Conservation (phyloP, 208 protist species). For the Angomonas ambiguus region DNA sequence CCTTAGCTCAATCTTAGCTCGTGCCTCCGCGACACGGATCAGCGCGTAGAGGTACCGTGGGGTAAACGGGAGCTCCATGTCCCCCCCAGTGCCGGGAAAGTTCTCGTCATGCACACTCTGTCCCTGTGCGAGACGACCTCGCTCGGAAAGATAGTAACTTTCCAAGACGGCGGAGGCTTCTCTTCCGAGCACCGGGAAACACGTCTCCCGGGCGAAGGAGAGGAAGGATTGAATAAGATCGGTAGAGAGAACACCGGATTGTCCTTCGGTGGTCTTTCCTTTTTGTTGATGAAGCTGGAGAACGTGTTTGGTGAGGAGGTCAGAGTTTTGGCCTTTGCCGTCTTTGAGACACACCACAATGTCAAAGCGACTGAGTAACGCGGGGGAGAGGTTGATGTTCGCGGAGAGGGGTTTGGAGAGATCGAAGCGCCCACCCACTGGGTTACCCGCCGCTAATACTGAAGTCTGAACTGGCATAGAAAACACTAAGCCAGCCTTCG, state of each 20-base stretch:
- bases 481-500: constrained; percentile 97
- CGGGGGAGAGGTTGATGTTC: constrained; percentile 94
- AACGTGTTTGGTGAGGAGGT: constrained; percentile 92
- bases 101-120: constrained; percentile 1
- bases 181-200: constrained; percentile 49
- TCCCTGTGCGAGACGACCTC: constrained; percentile 25
- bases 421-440: constrained; percentile 93
- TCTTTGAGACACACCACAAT: constrained; percentile 93
- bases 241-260: constrained; percentile 30
- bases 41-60: constrained; percentile 95
- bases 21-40: constrained; percentile 90
- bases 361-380: constrained; percentile 98
- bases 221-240: constrained; percentile 70
- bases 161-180: constrained; percentile 60
- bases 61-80: constrained; percentile 76
- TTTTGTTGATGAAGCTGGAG: constrained; percentile 70
- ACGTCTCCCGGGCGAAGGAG: constrained; percentile 56
- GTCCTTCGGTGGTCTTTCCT: neutral
- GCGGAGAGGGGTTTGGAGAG: constrained; percentile 92
- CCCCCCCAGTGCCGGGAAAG: neutral
- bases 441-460: constrained; percentile 98
- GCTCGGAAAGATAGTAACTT: constrained; percentile 60
- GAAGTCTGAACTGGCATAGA: constrained; percentile 95
- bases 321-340: constrained; percentile 22
- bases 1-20: constrained; percentile 90